phyloP scores from a whole-genome alignment of 257 asterid species.

The Gardenia jasminoides region DNA sequence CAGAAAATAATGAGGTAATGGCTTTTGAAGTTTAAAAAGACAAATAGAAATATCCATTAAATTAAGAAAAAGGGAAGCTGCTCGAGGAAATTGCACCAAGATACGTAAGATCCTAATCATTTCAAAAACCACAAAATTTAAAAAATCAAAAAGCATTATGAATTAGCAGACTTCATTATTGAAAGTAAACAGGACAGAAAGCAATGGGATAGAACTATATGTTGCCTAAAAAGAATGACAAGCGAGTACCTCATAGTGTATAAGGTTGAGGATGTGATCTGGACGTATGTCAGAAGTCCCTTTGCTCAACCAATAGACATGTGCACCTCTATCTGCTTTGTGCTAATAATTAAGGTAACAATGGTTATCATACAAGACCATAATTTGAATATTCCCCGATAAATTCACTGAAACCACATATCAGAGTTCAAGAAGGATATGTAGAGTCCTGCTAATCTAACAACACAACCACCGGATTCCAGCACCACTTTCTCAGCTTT shows the following conservation, averaged over 20 bases:
- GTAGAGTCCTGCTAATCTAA: conserved; percentile 96
- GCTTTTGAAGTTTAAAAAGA: neutral
- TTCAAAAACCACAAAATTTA: neutral
- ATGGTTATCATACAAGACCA: neutral
- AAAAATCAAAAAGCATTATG: neutral
- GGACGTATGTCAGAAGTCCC: conserved; percentile 70
- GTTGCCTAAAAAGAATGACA: neutral
- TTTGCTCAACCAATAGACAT: conserved; percentile 78
- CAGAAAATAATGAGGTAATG: neutral
- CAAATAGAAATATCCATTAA: neutral
- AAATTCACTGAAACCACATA: neutral
- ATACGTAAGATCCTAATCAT: neutral
- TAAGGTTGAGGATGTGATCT: conserved; percentile 89
- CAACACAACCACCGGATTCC: conserved; percentile 83
- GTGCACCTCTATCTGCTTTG: conserved; percentile 93
- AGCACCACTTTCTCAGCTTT: conserved; percentile 73
- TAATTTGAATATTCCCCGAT: neutral
- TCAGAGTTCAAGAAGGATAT: conserved; percentile 60
- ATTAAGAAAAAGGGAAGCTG: neutral
- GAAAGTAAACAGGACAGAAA: neutral
- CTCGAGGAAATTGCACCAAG: neutral
- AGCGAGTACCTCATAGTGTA: conserved; percentile 79
- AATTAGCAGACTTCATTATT: neutral
- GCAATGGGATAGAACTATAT: neutral
- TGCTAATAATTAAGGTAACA: conserved; percentile 56